These are phyloP conservation scores for Erythrophleum ivorense DNA, from an alignment of 331 rosid genomes.

Conservation along the genomic window DNA sequence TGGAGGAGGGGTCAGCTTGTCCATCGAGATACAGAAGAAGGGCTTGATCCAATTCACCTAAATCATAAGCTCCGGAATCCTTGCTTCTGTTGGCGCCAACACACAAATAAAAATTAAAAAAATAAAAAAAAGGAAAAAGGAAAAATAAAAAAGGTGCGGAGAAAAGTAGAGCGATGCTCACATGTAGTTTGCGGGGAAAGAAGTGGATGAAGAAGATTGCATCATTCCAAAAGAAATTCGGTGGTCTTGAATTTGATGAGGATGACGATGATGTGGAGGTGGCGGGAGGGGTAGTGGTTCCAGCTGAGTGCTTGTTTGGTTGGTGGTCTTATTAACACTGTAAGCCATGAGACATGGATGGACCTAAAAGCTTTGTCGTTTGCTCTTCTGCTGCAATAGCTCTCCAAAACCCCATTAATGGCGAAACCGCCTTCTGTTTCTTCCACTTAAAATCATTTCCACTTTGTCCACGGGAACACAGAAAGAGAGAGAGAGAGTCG, in stretches of 20 bases:
- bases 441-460: constrained; percentile 41
- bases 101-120: neutral
- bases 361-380: constrained; percentile 43
- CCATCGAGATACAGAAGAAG: constrained; percentile 91
- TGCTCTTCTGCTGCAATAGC: constrained; percentile 33
- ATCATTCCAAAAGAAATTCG: constrained; percentile 73
- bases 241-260: constrained; percentile 45
- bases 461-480: constrained; percentile 10
- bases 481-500: constrained; percentile 46
- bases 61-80: constrained; percentile 82
- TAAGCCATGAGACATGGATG: constrained; percentile 66
- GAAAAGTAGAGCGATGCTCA: too few relatives aligned
- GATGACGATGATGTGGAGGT: constrained; percentile 40
- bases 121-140: neutral
- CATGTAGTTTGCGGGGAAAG: constrained; percentile 68
- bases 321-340: constrained; percentile 44
- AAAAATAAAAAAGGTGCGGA: neutral
- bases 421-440: constrained; percentile 52
- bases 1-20: constrained; percentile 63
- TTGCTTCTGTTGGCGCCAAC: constrained; percentile 56
- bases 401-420: constrained; percentile 54
- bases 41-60: constrained; percentile 95
- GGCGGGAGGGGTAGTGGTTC: constrained; percentile 54
- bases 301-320: constrained; percentile 47
- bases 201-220: constrained; percentile 72